phyloP scores from a whole-genome alignment of 1,139 yeast species.

The Lodderomyces elongisporus region DNA sequence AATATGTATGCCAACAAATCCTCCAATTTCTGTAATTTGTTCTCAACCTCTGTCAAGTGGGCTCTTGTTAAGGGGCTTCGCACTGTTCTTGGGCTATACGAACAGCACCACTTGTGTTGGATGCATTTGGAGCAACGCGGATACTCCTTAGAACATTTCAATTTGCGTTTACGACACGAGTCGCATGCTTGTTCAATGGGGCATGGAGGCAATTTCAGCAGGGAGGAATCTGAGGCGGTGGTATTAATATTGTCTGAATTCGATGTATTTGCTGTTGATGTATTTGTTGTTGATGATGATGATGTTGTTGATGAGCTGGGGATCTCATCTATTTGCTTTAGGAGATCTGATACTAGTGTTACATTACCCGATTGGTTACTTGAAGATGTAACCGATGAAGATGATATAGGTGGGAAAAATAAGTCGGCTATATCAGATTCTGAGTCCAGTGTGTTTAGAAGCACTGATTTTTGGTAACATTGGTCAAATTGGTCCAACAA shows the following conservation, averaged over 20 bases:
- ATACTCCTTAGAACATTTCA: conserved; percentile 56
- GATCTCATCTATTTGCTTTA: neutral
- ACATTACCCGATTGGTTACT: no score
- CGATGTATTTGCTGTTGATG: conserved; percentile 1
- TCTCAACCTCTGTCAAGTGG: conserved; percentile 73
- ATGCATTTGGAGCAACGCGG: conserved; percentile 78
- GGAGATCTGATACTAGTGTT: no score
- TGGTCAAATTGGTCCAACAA: conserved; percentile 1
- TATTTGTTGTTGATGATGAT: no score
- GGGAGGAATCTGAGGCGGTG: conserved; percentile 4
- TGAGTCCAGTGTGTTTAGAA: neutral
- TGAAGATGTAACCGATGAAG: neutral
- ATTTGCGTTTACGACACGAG: conserved; percentile 54
- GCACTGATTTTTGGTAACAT: neutral
- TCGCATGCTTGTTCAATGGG: conserved; percentile 51
- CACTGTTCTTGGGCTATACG: conserved; percentile 71
- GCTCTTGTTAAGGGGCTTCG: conserved; percentile 81
- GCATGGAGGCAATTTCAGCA: no score
- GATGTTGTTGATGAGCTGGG: no score
- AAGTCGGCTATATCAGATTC: neutral
- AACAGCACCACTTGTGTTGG: conserved; percentile 68
- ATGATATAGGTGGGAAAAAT: neutral
- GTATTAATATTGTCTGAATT: conserved; percentile 1
- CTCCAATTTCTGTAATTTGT: conserved; percentile 53
- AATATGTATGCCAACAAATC: conserved; percentile 40